Percentiles rank a stretch among this genome's conserved stretches.
Conservation (phyloP, 2,329 filamentous ascomycete species). For the Sporothrix protearum region DNA sequence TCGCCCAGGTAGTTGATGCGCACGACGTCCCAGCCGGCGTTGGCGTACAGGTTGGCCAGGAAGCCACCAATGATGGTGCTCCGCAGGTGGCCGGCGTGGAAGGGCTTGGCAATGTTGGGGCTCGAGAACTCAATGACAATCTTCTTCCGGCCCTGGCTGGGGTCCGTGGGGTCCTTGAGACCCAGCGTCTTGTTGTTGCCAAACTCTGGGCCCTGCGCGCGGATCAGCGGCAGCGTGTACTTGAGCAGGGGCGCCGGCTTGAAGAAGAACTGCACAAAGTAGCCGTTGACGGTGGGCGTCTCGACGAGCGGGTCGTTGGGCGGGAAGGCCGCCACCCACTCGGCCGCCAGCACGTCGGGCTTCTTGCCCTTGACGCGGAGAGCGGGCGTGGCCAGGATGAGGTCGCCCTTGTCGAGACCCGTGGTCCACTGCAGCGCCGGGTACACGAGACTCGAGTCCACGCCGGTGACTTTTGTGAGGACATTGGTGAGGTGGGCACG, state of each 20-base stretch:
- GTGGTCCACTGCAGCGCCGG: conserved; percentile 73
- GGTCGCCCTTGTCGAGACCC: conserved; percentile 76
- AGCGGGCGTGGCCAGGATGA: conserved; percentile 74
- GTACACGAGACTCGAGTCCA: conserved; percentile 68
- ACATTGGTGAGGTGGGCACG: conserved; percentile 70
- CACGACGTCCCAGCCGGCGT: conserved; percentile 67
- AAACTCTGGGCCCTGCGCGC: conserved; percentile 57
- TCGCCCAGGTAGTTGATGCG: conserved; percentile 77
- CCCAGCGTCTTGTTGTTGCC: conserved; percentile 62
- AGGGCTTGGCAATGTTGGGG: conserved; percentile 82
- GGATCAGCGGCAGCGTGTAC: conserved; percentile 66
- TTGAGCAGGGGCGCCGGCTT: conserved; percentile 63
- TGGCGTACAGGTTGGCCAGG: conserved; percentile 66
- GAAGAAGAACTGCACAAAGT: conserved; percentile 78
- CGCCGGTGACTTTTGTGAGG: conserved; percentile 64
- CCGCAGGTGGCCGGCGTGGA: conserved; percentile 73
- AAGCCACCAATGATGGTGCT: conserved; percentile 79
- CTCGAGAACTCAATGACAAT: conserved; percentile 79
- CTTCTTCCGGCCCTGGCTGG: conserved; percentile 59
- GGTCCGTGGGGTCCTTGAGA: conserved; percentile 59
- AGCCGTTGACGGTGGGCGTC: conserved; percentile 62
- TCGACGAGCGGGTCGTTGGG: conserved; percentile 64
- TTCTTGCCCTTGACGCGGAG: conserved; percentile 71
- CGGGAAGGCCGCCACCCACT: conserved; percentile 59
- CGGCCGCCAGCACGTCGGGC: conserved; percentile 56